These are phyloP conservation scores for Epichloe amarillans DNA, from an alignment of 2,329 filamentous ascomycete genomes.

Conservation along the genomic window DNA sequence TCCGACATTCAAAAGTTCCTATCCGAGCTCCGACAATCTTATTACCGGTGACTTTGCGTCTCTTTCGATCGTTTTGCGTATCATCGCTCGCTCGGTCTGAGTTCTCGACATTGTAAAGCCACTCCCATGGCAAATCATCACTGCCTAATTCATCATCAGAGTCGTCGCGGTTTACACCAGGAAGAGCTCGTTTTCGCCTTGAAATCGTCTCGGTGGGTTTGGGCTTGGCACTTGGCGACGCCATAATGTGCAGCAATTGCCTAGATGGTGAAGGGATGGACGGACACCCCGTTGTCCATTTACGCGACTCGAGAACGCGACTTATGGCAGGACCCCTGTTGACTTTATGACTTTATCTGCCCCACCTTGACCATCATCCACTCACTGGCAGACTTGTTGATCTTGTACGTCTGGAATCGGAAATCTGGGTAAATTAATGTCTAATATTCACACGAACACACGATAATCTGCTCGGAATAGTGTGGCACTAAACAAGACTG, in stretches of 20 bases:
- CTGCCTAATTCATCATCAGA: slow-evolving; percentile 77
- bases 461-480: too few species aligned
- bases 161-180: slow-evolving; percentile 59
- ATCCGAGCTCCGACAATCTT: slow-evolving; percentile 71
- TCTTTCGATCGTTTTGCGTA: slow-evolving; percentile 19
- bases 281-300: background rate
- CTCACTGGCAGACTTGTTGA: background rate
- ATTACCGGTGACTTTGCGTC: slow-evolving; percentile 20
- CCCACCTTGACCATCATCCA: background rate
- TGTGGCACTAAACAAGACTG: too few species aligned
- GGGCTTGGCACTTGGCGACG: slow-evolving; percentile 10
- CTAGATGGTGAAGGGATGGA: slow-evolving; percentile 1
- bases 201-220: slow-evolving; percentile 9
- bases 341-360: background rate
- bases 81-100: slow-evolving; percentile 14
- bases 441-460: too few species aligned
- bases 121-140: slow-evolving; percentile 65
- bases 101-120: slow-evolving; percentile 47
- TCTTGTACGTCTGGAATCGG: too few species aligned
- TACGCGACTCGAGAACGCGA: slow-evolving; percentile 22
- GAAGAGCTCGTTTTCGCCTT: slow-evolving; percentile 9
- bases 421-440: too few species aligned
- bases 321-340: slow-evolving; percentile 1
- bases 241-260: slow-evolving; percentile 10
- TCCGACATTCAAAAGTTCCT: slow-evolving; percentile 63